phyloP scores from a whole-genome alignment of 1,139 yeast genomes.

The Schwanniomyces etchellsii region DNA sequence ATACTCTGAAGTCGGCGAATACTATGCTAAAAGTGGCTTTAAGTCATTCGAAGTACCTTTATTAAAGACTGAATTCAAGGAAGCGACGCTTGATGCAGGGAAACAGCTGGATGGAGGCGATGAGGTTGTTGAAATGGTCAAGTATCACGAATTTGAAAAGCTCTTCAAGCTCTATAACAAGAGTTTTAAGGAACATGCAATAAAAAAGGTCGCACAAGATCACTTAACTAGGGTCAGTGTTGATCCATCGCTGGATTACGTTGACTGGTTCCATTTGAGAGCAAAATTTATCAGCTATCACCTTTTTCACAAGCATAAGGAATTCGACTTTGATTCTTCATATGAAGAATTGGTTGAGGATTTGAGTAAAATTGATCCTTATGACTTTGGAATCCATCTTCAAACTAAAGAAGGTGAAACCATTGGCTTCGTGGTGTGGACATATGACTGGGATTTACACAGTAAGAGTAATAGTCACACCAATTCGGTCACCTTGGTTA shows the following conservation, averaged over 20 bases:
- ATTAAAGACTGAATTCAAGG: slow-evolving; percentile 3
- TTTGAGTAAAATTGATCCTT: slow-evolving; percentile 19
- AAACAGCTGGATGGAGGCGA: neutral
- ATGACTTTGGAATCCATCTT: slow-evolving; percentile 28
- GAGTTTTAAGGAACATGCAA: slow-evolving; percentile 15
- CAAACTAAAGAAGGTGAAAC: slow-evolving; percentile 10
- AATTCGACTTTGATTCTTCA: slow-evolving; percentile 17
- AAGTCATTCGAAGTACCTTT: slow-evolving; percentile 42
- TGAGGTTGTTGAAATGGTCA: slow-evolving; percentile 11
- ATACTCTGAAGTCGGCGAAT: slow-evolving; percentile 72
- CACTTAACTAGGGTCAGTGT: slow-evolving; percentile 25
- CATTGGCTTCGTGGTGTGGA: slow-evolving; percentile 34
- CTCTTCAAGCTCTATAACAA: slow-evolving; percentile 18
- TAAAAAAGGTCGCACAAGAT: slow-evolving; percentile 16
- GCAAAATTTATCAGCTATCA: slow-evolving; percentile 31
- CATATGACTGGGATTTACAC: slow-evolving; percentile 27
- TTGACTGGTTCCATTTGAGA: slow-evolving; percentile 44
- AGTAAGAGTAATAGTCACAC: slow-evolving; percentile 7
- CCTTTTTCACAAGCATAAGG: slow-evolving; percentile 15
- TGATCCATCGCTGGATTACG: slow-evolving; percentile 21
- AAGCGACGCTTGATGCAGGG: slow-evolving; percentile 1
- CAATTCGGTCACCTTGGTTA: slow-evolving; percentile 25
- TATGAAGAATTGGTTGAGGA: slow-evolving; percentile 19
- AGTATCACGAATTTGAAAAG: slow-evolving; percentile 27
- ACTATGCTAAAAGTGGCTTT: slow-evolving; percentile 57